Evolutionary conservation across 2,329 filamentous ascomycete genomes (phyloP).

Genomic region (Arthrobotrys entomopaga): DNA sequence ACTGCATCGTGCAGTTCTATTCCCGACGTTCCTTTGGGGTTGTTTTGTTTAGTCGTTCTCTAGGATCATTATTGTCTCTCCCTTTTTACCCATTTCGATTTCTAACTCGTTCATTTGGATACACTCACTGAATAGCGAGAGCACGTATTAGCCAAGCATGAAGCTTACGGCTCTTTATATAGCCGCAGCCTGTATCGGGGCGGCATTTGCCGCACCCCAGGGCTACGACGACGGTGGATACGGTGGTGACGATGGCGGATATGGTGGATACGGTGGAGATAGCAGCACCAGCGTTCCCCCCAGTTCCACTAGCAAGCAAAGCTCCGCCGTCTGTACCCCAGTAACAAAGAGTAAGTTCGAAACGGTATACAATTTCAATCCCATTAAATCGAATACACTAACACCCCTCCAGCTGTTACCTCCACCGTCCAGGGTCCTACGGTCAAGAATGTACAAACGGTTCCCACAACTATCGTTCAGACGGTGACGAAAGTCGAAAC

Average conservation of each 20-base stretch:
- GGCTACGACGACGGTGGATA: constrained; percentile 10
- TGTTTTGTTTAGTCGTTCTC: constrained; percentile 26
- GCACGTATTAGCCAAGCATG: constrained; percentile 28
- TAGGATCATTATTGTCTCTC: constrained; percentile 25
- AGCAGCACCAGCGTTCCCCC: no score
- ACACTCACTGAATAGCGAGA: constrained; percentile 21
- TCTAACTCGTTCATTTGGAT: constrained; percentile 2
- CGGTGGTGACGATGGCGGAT: constrained; percentile 8
- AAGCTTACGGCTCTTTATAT: constrained; percentile 43
- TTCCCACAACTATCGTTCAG: constrained; percentile 1
- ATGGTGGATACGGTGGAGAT: constrained; percentile 14
- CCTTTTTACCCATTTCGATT: constrained; percentile 15
- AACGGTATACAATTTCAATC: background rate
- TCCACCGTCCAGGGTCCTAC: constrained; percentile 1
- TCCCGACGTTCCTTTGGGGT: constrained; percentile 26
- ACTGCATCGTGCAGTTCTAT: constrained; percentile 32
- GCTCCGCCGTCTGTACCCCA: background rate
- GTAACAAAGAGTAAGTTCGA: constrained; percentile 16
- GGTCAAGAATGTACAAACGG: background rate
- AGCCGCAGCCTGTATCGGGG: constrained; percentile 23
- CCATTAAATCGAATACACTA: background rate
- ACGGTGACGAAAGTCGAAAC: background rate
- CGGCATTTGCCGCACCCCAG: constrained; percentile 35
- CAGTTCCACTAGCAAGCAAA: no score
- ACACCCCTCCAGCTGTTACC: background rate